phyloP scores from a whole-genome alignment of 768 basidiomycete genomes.

The Clavaria fumosa region DNA sequence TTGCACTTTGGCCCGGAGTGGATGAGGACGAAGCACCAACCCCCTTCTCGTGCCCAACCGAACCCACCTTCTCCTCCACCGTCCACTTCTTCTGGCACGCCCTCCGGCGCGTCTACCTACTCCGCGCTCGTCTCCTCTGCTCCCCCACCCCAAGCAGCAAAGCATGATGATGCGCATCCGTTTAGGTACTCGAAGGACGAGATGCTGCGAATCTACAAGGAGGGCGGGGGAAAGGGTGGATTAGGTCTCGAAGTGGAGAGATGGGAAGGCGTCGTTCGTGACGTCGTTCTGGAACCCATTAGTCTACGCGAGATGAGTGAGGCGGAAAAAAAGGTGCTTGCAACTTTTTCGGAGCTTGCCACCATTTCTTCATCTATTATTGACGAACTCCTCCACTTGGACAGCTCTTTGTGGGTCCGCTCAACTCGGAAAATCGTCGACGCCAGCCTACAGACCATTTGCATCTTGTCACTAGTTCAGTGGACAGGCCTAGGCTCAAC shows the following conservation, averaged over 20 bases:
- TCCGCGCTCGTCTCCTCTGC: constrained; percentile 52
- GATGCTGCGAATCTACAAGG: constrained; percentile 68
- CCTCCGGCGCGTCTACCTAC: constrained; percentile 47
- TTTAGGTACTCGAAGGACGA: constrained; percentile 82
- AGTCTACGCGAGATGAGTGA: constrained; percentile 69
- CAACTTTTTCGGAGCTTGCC: constrained; percentile 7
- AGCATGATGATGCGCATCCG: constrained; percentile 53
- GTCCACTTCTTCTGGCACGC: constrained; percentile 31
- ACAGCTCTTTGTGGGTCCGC: constrained; percentile 65
- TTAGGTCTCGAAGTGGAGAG: constrained; percentile 78
- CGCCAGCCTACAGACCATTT: constrained; percentile 68
- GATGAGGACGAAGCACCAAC: constrained; percentile 89
- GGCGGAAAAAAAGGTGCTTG: constrained; percentile 72
- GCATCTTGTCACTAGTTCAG: constrained; percentile 36
- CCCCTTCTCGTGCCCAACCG: constrained; percentile 74
- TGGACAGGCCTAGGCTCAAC: constrained; percentile 43
- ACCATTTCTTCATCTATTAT: constrained; percentile 13
- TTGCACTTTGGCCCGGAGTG: constrained; percentile 90
- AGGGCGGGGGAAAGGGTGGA: constrained; percentile 56
- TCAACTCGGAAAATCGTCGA: constrained; percentile 80
- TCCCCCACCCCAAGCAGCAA: constrained; percentile 33
- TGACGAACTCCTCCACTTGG: constrained; percentile 14
- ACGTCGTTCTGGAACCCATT: constrained; percentile 55
- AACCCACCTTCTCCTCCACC: constrained; percentile 59
- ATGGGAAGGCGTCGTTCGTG: constrained; percentile 81